Percentiles rank a stretch among this genome's conserved stretches.
These are phyloP conservation scores for Colletotrichum sidae DNA, from an alignment of 2,329 filamentous ascomycete genomes.

Conservation along the genomic window DNA sequence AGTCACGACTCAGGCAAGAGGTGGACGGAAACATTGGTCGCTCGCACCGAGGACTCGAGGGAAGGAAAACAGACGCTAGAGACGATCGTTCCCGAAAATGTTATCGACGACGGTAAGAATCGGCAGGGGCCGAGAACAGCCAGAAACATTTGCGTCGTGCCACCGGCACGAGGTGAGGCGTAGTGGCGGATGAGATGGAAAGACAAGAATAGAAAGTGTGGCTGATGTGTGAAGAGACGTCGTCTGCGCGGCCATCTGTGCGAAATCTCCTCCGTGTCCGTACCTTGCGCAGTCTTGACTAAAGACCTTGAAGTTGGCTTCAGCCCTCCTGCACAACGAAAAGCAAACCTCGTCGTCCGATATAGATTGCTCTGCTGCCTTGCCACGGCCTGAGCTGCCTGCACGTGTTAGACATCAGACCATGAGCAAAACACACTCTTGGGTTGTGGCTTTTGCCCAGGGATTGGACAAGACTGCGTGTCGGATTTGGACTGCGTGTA, in stretches of 20 bases:
- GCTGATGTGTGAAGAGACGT: conserved; percentile 11
- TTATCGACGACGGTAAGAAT: conserved; percentile 9
- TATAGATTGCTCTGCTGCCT: conserved; percentile 2
- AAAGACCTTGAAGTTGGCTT: background rate
- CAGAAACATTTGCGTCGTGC: conserved; percentile 10
- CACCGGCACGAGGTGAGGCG: conserved; percentile 18
- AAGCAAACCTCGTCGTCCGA: conserved; percentile 1
- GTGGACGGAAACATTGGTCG: conserved; percentile 7
- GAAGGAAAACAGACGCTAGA: conserved; percentile 27
- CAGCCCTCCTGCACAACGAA: conserved; percentile 20
- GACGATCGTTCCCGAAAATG: conserved; percentile 14
- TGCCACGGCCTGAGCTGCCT: background rate
- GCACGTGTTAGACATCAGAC: conserved; percentile 14
- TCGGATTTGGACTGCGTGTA: conserved; percentile 8
- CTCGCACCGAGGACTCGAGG: conserved; percentile 21
- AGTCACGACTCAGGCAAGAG: background rate
- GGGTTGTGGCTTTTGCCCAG: conserved; percentile 14
- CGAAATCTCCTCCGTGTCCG: too few relatives aligned
- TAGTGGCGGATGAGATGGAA: background rate
- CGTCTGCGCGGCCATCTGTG: background rate
- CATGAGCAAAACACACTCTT: conserved; percentile 5
- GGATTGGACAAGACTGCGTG: background rate
- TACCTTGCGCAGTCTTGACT: too few relatives aligned
- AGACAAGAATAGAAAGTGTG: conserved; percentile 30
- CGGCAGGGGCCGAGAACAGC: conserved; percentile 28